phyloP scores from a whole-genome alignment of 2,329 filamentous ascomycete species.

The Rhynchosporium graminicola region DNA sequence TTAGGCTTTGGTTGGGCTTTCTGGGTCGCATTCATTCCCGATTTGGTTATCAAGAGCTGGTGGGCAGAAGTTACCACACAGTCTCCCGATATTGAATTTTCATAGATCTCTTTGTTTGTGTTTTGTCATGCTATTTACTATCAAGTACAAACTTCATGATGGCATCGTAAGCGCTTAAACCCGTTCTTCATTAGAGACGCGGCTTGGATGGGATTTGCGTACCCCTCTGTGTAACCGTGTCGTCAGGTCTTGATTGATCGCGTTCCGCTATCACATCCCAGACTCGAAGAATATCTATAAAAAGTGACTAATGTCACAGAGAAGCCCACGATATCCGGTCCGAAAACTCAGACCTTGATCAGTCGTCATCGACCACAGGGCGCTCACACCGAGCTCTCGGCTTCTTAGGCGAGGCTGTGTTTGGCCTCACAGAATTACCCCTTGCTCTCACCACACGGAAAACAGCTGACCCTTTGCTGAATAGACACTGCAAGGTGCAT shows the following conservation, averaged over 20 bases:
- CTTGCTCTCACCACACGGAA: not conserved
- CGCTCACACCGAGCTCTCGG: not conserved
- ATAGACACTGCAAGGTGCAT: not conserved
- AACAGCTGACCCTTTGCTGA: not conserved
- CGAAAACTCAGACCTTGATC: not conserved
- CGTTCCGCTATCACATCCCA: not conserved
- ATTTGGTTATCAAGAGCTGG: not conserved
- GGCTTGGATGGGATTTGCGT: not conserved
- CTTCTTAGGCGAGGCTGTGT: conserved; percentile 5
- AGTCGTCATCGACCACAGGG: not conserved
- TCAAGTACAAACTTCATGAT: not conserved
- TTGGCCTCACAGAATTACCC: conserved; percentile 1
- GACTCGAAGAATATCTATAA: not conserved
- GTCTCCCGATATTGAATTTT: not conserved
- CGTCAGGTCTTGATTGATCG: not conserved
- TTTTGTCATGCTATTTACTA: not conserved
- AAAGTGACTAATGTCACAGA: not conserved
- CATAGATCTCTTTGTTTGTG: not conserved
- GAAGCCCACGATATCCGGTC: not conserved
- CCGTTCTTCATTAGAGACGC: not conserved
- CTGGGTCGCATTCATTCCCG: not conserved
- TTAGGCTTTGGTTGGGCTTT: not conserved
- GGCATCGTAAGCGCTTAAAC: not conserved
- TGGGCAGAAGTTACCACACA: not conserved
- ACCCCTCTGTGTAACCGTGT: not conserved